phyloP scores from a whole-genome alignment of 2,329 filamentous ascomycete genomes.

The Penicillium concentricum region DNA sequence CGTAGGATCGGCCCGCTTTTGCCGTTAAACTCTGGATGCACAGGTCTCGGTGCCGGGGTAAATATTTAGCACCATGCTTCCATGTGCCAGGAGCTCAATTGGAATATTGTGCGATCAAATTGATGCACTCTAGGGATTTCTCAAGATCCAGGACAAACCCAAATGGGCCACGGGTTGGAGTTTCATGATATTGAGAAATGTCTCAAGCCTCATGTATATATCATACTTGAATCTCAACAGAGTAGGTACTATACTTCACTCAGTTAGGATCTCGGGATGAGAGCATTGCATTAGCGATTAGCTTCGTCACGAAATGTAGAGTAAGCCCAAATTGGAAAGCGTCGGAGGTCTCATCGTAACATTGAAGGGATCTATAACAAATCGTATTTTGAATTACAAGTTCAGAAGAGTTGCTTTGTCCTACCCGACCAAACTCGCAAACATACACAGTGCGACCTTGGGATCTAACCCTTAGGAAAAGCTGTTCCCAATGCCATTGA shows the following conservation, averaged over 20 bases:
- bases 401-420: not conserved
- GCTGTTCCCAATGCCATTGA: not conserved
- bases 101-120: not conserved
- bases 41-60: not conserved
- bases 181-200: not conserved
- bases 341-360: not conserved
- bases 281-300: not conserved
- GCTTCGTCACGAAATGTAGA: not conserved
- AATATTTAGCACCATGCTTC: not conserved
- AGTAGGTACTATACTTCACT: not conserved
- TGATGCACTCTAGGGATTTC: not conserved
- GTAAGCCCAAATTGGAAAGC: not conserved
- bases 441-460: not conserved
- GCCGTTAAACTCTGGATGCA: not conserved
- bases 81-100: not conserved
- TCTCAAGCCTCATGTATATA: not conserved
- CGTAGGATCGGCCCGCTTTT: not conserved
- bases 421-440: not conserved
- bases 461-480: not conserved
- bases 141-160: not conserved
- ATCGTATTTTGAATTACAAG: not conserved
- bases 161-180: not conserved
- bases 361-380: not conserved
- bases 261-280: not conserved
- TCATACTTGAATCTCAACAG: not conserved